Conservation (phyloP, 345 rosid genomes). For the Reutealis trisperma region DNA sequence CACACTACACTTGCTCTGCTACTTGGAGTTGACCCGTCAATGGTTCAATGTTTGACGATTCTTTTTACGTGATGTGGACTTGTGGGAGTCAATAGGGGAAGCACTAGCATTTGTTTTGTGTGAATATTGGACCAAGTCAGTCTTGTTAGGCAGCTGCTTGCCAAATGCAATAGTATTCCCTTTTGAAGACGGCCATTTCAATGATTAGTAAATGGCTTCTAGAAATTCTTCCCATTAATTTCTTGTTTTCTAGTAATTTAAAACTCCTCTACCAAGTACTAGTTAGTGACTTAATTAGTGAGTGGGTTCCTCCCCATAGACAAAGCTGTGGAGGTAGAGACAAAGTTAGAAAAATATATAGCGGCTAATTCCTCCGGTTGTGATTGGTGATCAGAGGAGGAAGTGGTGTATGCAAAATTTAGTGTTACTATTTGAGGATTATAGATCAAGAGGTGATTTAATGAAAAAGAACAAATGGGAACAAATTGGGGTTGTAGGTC, state of each 20-base stretch:
- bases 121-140: background rate
- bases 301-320: too few species aligned
- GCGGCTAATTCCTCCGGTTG: too few species aligned
- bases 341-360: too few species aligned
- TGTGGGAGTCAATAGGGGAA: background rate
- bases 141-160: conserved; percentile 6
- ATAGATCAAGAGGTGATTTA: too few species aligned
- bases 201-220: background rate
- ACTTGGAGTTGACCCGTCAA: background rate
- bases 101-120: background rate
- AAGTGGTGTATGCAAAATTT: too few species aligned
- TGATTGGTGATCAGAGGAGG: too few species aligned
- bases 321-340: too few species aligned
- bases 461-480: too few species aligned
- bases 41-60: background rate
- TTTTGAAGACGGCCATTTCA: background rate
- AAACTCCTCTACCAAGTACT: background rate
- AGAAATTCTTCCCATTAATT: background rate
- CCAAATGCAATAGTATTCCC: too few species aligned
- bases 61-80: background rate
- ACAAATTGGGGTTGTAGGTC: too few species aligned
- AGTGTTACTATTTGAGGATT: too few species aligned
- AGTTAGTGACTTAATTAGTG: too few species aligned
- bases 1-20: background rate
- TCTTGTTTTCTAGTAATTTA: background rate